These are phyloP conservation scores for Backusella circina DNA, from an alignment of 192 early-diverging fungal genomes.

Conservation along the genomic window DNA sequence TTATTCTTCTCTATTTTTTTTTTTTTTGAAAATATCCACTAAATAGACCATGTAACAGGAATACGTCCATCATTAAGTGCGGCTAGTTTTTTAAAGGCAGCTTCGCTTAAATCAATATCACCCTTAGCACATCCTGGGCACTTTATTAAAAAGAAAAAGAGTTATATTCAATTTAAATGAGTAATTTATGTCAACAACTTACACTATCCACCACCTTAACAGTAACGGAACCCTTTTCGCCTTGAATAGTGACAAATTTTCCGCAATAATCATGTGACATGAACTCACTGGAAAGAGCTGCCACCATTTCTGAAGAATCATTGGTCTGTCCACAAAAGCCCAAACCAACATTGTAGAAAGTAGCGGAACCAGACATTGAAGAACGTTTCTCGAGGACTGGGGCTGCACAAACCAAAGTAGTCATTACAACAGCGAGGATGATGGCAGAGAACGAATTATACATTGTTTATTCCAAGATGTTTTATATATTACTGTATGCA, in stretches of 20 bases:
- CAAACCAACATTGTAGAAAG: slow-evolving; percentile 23
- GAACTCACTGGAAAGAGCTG: slow-evolving; percentile 18
- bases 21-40: neutral
- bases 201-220: slow-evolving; percentile 34
- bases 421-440: neutral
- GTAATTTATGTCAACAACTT: neutral
- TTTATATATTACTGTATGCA: neutral
- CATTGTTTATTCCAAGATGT: neutral
- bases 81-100: slow-evolving; percentile 23
- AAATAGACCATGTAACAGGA: slow-evolving; percentile 22
- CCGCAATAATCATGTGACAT: slow-evolving; percentile 32
- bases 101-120: slow-evolving; percentile 29
- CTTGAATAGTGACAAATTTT: slow-evolving; percentile 23
- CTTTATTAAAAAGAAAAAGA: neutral
- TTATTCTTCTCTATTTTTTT: neutral
- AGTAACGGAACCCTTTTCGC: slow-evolving; percentile 26
- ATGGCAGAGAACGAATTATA: neutral
- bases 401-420: neutral
- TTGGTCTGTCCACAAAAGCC: slow-evolving; percentile 30
- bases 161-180: neutral
- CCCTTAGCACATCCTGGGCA: slow-evolving; percentile 39
- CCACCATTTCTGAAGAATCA: slow-evolving; percentile 20
- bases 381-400: neutral
- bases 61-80: slow-evolving; percentile 16
- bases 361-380: slow-evolving; percentile 18